Conservation (phyloP, 192 early-diverging fungal species). For the Coemansia sp. region DNA sequence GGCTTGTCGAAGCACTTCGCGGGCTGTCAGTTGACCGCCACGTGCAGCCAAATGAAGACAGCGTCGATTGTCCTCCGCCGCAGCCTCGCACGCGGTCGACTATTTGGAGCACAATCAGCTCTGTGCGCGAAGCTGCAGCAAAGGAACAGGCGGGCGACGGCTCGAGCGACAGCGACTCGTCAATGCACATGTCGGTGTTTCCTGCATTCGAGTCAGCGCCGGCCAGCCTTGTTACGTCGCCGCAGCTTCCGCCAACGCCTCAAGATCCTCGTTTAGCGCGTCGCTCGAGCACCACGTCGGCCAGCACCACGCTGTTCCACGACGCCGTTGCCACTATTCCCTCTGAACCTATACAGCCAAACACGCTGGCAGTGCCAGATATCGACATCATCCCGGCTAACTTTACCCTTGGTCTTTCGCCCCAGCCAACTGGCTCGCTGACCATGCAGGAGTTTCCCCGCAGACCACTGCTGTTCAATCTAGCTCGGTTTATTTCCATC, state of each 20-base stretch:
- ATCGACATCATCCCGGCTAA: slow-evolving; percentile 2
- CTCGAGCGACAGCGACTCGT: slow-evolving; percentile 9
- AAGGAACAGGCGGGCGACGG: slow-evolving; percentile 6
- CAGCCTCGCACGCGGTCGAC: slow-evolving; percentile 10
- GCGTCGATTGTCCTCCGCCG: background rate
- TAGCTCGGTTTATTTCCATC: slow-evolving; percentile 66
- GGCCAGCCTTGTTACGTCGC: slow-evolving; percentile 41
- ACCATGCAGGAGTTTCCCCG: slow-evolving; percentile 41
- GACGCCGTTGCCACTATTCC: background rate
- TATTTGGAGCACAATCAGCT: slow-evolving; percentile 23
- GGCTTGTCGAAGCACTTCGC: slow-evolving; percentile 36
- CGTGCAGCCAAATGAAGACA: background rate
- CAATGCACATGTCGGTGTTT: slow-evolving; percentile 2
- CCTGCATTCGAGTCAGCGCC: slow-evolving; percentile 48
- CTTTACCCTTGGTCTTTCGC: slow-evolving; percentile 43
- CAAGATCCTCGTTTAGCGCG: background rate
- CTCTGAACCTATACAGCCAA: background rate
- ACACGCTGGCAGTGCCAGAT: background rate
- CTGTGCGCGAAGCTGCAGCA: slow-evolving; percentile 31
- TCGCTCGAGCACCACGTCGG: background rate
- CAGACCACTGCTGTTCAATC: slow-evolving; percentile 61
- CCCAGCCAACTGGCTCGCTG: background rate
- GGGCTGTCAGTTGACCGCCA: slow-evolving; percentile 13
- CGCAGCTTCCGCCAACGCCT: slow-evolving; percentile 34
- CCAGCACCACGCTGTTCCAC: background rate